Conservation (phyloP, 352 stramenopile genomes). For the Salisapilia sapeloensis region DNA sequence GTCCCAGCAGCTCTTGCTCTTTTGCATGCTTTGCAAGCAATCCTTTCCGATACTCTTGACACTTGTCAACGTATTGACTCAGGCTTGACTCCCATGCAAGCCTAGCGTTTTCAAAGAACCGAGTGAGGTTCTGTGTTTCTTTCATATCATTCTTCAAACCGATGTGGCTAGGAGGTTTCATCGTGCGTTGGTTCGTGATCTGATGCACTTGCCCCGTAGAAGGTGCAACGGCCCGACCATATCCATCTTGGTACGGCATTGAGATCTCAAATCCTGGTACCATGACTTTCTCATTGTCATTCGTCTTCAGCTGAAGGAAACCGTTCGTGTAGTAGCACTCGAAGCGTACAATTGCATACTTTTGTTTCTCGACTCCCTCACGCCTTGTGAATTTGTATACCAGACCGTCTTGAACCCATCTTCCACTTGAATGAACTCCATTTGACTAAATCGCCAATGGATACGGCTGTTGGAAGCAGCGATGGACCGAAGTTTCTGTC, state of each 20-base stretch:
- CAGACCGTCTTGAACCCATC: conserved; percentile 9
- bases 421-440: conserved; percentile 15
- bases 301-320: conserved; percentile 5
- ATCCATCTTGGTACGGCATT: conserved; percentile 19
- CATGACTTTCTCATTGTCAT: conserved; percentile 8
- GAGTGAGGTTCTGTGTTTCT: conserved; percentile 8
- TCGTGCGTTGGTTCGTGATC: conserved; percentile 7
- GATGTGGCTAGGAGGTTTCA: conserved; percentile 12
- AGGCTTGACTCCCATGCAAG: conserved; percentile 6
- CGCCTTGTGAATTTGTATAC: conserved; percentile 6
- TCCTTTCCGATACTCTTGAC: conserved; percentile 9
- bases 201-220: conserved; percentile 14
- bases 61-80: conserved; percentile 1
- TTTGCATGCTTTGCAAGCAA: conserved; percentile 6
- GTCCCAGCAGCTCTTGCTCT: conserved; percentile 12
- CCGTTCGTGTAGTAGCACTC: conserved; percentile 12
- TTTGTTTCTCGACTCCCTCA: conserved; percentile 6
- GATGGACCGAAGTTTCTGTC: conserved; percentile 17
- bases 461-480: conserved; percentile 5
- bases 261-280: conserved; percentile 17
- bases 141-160: conserved; percentile 11
- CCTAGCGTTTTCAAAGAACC: conserved; percentile 11
- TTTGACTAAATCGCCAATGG: conserved; percentile 12
- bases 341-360: conserved; percentile 13
- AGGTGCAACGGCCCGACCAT: conserved; percentile 11